Evolutionary conservation across 768 basidiomycete genomes (phyloP), one percentile per base, ranked within the genome.

Genomic region (Cantharellus anzutake): DNA sequence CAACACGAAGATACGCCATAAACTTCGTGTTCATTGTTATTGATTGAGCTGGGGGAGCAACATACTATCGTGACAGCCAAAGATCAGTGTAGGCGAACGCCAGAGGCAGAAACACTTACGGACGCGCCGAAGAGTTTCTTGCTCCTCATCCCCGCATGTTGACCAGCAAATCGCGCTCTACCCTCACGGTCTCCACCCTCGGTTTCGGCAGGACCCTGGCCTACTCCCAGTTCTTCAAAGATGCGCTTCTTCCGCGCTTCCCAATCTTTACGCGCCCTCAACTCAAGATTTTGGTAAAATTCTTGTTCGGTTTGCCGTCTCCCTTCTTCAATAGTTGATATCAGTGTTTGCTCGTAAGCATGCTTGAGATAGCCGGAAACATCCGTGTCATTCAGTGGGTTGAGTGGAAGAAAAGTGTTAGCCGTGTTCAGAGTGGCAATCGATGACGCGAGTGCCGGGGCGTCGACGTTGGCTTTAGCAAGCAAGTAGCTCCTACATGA

Each of bases 361-460:
- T 91, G 86, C n/a, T 88, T 84, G 34, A 94, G 80, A 68, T 87
- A 93, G n/a, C 89, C 89, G 41, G 86, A 81, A 57, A 94, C 86
- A 67, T 96, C 92, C 0, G 86, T 92, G 72, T 96, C 92, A 66
- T 86, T 84, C n/a, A 94, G 76, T 3, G 89, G 86, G 66, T 90
- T 87, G n/a, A 92, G 74, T 0, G 90, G 88, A 34, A 85, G 80
- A 69, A 92, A 94, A 0, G 88, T 93, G 3, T 84, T 74, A 1
- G 83, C 73, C 2, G 87, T 80, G 67, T 91, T 86, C 63, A 92
- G 72, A 63, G 86, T 80, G 3, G 87, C 84, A 60, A 97, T 91
- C 0, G 86, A 86, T 64, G 76, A 80, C 4, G 82, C 81, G 11
- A 98, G 75, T 1, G 86, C 82, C n/a, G 91, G 81, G 1, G 87